phyloP scores from a whole-genome alignment of 2,329 filamentous ascomycete genomes.

The Lachnellula occidentalis region DNA sequence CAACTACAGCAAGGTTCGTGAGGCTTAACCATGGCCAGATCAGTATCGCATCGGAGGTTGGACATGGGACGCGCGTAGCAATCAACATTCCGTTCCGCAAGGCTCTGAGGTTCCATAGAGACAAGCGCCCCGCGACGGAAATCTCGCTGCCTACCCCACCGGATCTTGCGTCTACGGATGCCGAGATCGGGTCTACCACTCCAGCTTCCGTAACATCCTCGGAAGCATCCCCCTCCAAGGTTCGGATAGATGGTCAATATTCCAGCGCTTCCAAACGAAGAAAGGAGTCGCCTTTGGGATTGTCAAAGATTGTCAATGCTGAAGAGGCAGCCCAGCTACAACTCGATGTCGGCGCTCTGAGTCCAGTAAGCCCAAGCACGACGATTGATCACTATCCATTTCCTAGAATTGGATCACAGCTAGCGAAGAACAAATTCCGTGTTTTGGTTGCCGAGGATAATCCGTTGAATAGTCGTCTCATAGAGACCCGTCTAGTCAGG shows the following conservation, averaged over 20 bases:
- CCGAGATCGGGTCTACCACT: background rate
- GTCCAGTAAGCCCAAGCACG: background rate
- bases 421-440: constrained; percentile 4
- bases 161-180: background rate
- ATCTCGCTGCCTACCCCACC: background rate
- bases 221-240: background rate
- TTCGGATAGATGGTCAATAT: background rate
- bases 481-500: constrained; percentile 68
- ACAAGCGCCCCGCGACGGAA: background rate
- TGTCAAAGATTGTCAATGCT: background rate
- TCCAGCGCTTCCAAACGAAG: background rate
- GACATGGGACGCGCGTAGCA: constrained; percentile 18
- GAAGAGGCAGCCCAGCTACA: background rate
- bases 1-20: constrained; percentile 20
- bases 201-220: background rate
- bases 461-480: constrained; percentile 71
- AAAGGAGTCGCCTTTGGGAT: background rate
- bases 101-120: constrained; percentile 1
- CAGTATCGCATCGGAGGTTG: constrained; percentile 12
- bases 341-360: background rate
- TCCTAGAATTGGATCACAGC: constrained; percentile 5
- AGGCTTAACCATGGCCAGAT: constrained; percentile 20
- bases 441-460: constrained; percentile 80
- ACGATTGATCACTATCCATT: background rate
- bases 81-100: constrained; percentile 22